Base-by-base conservation (phyloP, 768 basidiomycete genomes). In the Leucocoprinus sp. region DNA sequence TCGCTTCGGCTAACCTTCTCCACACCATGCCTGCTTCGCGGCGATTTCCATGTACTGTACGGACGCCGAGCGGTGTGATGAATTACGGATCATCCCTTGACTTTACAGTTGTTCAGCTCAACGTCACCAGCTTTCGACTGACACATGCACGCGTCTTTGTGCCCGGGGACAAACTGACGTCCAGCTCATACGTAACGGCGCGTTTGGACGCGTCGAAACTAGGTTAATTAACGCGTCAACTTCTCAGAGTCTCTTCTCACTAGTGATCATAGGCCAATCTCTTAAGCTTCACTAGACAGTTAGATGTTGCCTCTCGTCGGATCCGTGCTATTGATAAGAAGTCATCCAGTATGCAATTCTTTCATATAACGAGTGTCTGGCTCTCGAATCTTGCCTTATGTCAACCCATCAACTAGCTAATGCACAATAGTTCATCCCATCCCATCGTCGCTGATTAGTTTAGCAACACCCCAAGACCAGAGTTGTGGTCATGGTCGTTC, bases 181-280 rank as follows among this genome's bases (percentile, higher is more conserved):
- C 45, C 36, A 48, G 31, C 43, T 44, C 12, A 50, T 38, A 64
- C 60, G 59, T 62, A 67, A 69, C 56, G 52, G 68, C 71, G 70
- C 71, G 70, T 69, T 61, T 65, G 64, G 57, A 71, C 71, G 70
- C 69, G 69, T 71, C 58, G 51, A 48, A 47, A 52, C 54, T 52
- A 55, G 56, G 52, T 50, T 55, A 57, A 56, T 55, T 58, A 55
- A 37, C 55, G 56, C 52, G 57, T 51, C 43, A 34, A 40, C 31
- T 22, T 18, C 33, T 6, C 1, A 17, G 19, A 3, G 21, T 8
- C 19, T 35, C 24, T 8, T 27, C 26, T 27, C n/a, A 15, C 36
- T n/a, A n/a, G 24, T 23, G 15, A 35, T 34, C 42, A 35, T 36
- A n/a, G n/a, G 21, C 23, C 14, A 23, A 26, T 12, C 14, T 15